Evolutionary conservation across 2,329 filamentous ascomycete species (phyloP).

Genomic region (Penicillium sp.): DNA sequence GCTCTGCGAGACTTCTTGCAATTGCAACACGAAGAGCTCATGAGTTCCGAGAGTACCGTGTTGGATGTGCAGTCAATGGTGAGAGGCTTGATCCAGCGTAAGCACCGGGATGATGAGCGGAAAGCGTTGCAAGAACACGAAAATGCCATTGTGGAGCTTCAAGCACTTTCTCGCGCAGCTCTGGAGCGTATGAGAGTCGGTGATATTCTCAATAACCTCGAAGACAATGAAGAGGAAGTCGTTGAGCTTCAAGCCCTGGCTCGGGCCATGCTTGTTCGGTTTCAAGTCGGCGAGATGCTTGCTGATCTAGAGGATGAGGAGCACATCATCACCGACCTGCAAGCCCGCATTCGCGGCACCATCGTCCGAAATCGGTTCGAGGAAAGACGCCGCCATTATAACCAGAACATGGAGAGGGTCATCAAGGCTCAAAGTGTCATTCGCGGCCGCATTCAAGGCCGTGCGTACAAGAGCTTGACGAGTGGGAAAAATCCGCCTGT

Average conservation of each 20-base stretch:
- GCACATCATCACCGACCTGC: constrained; percentile 71
- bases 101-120: constrained; percentile 30
- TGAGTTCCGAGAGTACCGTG: constrained; percentile 45
- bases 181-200: constrained; percentile 42
- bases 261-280: constrained; percentile 76
- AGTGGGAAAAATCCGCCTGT: constrained; percentile 96
- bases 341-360: constrained; percentile 71
- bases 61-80: constrained; percentile 54
- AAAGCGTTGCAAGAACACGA: constrained; percentile 33
- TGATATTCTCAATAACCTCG: constrained; percentile 66
- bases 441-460: constrained; percentile 89
- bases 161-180: constrained; percentile 44
- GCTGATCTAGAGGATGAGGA: constrained; percentile 81
- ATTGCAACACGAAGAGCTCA: constrained; percentile 40
- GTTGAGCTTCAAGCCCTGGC: constrained; percentile 71
- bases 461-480: constrained; percentile 96
- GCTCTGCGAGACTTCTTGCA: constrained; percentile 33
- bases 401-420: constrained; percentile 97
- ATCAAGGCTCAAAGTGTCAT: constrained; percentile 98
- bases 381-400: constrained; percentile 85
- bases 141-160: constrained; percentile 35
- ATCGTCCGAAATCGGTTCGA: constrained; percentile 73
- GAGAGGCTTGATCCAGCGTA: constrained; percentile 44
- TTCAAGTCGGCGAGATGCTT: constrained; percentile 71
- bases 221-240: constrained; percentile 67